Conservation (phyloP, 169 alveolate genomes). For the Hepatocystis sp. region DNA sequence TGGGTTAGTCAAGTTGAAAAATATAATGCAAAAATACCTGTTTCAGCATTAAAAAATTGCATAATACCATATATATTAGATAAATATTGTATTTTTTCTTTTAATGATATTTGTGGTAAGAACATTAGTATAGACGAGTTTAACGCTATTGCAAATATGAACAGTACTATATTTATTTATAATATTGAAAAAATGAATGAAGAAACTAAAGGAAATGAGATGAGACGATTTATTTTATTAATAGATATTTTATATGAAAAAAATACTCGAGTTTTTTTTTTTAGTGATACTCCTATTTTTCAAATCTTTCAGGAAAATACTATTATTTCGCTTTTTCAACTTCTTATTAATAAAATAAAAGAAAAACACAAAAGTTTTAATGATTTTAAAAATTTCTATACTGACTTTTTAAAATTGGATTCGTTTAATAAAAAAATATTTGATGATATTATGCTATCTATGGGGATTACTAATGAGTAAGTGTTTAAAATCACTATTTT, state of each 20-base stretch:
- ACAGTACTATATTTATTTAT: constrained; percentile 47
- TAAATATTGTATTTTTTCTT: constrained; percentile 44
- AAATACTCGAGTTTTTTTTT: constrained; percentile 63
- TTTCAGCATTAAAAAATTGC: constrained; percentile 39
- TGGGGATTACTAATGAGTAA: constrained; percentile 33
- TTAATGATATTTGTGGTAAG: constrained; percentile 48
- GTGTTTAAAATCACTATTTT: too few relatives aligned
- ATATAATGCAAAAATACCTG: constrained; percentile 11
- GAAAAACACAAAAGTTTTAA: constrained; percentile 8
- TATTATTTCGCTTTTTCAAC: constrained; percentile 53
- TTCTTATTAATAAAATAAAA: constrained; percentile 25
- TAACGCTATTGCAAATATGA: constrained; percentile 52
- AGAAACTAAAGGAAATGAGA: constrained; percentile 67
- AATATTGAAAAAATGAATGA: constrained; percentile 68
- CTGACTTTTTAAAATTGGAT: constrained; percentile 9
- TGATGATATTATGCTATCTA: constrained; percentile 1
- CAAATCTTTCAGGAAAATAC: constrained; percentile 48
- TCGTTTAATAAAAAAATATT: constrained; percentile 23
- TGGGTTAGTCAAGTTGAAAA: constrained; percentile 31
- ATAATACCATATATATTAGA: constrained; percentile 37
- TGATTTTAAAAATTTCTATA: constrained; percentile 9
- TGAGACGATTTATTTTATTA: constrained; percentile 56
- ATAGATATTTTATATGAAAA: constrained; percentile 72
- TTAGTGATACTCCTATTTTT: constrained; percentile 59
- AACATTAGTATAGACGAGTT: constrained; percentile 66